Evolutionary conservation across 495 filamentous ascomycete species (phyloP).

Genomic region (Hypomontagnella submonticulosa): DNA sequence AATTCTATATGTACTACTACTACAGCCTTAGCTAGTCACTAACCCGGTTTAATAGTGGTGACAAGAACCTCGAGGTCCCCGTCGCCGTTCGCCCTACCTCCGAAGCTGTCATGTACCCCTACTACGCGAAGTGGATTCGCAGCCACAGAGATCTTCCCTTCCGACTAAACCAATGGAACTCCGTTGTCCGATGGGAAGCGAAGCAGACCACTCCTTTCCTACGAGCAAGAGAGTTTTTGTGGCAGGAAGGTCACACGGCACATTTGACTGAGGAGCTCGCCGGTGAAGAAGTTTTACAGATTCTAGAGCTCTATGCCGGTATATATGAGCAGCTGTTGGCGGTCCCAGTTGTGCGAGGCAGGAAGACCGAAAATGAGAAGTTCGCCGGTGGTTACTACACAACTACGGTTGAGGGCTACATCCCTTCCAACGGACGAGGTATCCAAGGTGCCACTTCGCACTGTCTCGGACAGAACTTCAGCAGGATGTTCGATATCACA

Average conservation of each 20-base stretch:
- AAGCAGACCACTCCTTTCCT: conserved; percentile 97
- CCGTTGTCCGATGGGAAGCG: conserved; percentile 97
- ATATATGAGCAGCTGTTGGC: conserved; percentile 94
- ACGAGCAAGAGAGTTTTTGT: conserved; percentile 91
- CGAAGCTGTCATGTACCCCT: conserved; percentile 88
- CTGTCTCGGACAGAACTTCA: conserved; percentile 95
- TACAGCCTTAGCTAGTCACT: conserved; percentile 19
- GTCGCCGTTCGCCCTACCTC: conserved; percentile 96
- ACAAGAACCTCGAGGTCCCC: conserved; percentile 90
- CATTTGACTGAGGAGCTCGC: conserved; percentile 83
- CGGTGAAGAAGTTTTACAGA: conserved; percentile 85
- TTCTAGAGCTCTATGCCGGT: conserved; percentile 90
- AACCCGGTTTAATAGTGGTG: conserved; percentile 64
- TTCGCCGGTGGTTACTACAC: conserved; percentile 97
- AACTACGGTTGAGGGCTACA: conserved; percentile 94
- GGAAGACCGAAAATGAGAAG: conserved; percentile 94
- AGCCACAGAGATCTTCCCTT: conserved; percentile 93
- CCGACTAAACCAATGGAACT: conserved; percentile 97
- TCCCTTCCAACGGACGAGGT: conserved; percentile 91
- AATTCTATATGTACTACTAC: background rate
- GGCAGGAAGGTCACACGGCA: conserved; percentile 98
- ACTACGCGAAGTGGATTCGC: conserved; percentile 97
- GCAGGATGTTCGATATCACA: conserved; percentile 97
- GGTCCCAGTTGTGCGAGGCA: conserved; percentile 89
- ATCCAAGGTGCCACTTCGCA: conserved; percentile 97